A percentile compares a stretch with the other conserved stretches of the same genome.
Conservation (phyloP, 2,329 filamentous ascomycete species). For the Cadophora gregata region DNA sequence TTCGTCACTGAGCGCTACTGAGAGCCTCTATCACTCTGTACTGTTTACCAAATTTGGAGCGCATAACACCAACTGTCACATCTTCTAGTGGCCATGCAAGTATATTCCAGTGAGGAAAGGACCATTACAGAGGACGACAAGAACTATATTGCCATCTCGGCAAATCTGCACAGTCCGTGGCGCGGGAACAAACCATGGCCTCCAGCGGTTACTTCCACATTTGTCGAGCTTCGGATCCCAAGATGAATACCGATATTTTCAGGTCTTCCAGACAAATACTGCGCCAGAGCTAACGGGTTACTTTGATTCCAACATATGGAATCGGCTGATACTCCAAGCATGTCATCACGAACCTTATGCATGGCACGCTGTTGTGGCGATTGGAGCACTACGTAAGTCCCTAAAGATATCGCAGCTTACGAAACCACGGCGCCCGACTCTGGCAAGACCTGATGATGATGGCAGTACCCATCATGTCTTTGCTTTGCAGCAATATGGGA, state of each 20-base stretch:
- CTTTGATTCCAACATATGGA: constrained; percentile 17
- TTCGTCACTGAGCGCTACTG: no score
- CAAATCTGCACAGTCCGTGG: neutral
- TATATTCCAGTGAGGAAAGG: neutral
- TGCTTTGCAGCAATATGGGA: constrained; percentile 23
- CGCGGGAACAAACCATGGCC: neutral
- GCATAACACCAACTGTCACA: neutral
- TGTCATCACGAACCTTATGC: constrained; percentile 9
- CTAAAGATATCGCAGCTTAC: constrained; percentile 9
- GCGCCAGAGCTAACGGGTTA: constrained; percentile 20
- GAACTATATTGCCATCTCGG: neutral
- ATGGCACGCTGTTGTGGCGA: constrained; percentile 20
- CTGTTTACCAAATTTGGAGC: no score
- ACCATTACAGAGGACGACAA: neutral
- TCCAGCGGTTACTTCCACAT: neutral
- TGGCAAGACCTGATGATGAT: neutral
- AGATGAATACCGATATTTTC: constrained; percentile 22
- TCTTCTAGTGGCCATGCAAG: constrained; percentile 9
- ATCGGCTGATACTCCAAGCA: constrained; percentile 16
- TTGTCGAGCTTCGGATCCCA: neutral
- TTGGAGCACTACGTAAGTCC: constrained; percentile 20
- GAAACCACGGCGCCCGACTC: neutral
- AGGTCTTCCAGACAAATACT: constrained; percentile 10
- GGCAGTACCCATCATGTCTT: constrained; percentile 16
- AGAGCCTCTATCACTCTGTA: no score